A percentile compares a stretch with the other conserved stretches of the same genome.
These are phyloP conservation scores for Aspergillus hancockii DNA, from an alignment of 495 filamentous ascomycete species.

Conservation along the genomic window DNA sequence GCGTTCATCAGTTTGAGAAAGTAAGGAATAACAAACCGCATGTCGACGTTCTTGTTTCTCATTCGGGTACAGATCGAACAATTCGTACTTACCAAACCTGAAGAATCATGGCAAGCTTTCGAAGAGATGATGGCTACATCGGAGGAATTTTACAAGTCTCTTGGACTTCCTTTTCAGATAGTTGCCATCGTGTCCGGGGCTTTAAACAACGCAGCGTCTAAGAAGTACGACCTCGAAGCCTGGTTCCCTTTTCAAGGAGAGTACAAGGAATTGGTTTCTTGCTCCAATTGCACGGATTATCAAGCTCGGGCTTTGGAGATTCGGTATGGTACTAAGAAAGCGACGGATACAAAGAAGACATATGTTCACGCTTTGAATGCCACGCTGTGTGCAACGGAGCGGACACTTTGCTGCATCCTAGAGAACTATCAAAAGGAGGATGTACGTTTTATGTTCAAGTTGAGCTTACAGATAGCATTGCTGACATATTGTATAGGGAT, in stretches of 20 bases:
- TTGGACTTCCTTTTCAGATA: constrained; percentile 85
- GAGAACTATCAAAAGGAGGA: constrained; percentile 96
- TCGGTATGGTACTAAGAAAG: constrained; percentile 75
- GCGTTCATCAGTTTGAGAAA: constrained; percentile 99
- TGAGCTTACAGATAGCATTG: background rate
- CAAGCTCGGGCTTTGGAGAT: constrained; percentile 88
- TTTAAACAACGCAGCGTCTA: constrained; percentile 88
- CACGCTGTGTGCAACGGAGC: constrained; percentile 89
- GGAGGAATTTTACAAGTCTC: constrained; percentile 91
- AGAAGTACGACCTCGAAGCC: constrained; percentile 95
- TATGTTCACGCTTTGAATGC: constrained; percentile 95
- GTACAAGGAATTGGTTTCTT: constrained; percentile 96
- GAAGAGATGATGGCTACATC: constrained; percentile 87
- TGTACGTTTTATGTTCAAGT: constrained; percentile 43
- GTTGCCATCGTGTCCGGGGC: constrained; percentile 94
- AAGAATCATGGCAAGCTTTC: constrained; percentile 91
- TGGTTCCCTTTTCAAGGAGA: constrained; percentile 97
- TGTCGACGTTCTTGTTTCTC: constrained; percentile 8
- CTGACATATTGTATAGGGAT: constrained; percentile 54
- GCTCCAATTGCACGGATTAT: constrained; percentile 96
- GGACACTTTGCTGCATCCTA: constrained; percentile 89
- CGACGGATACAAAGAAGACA: constrained; percentile 79
- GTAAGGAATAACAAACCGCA: constrained; percentile 32
- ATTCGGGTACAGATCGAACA: constrained; percentile 68
- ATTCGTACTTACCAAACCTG: constrained; percentile 90